Percentiles rank a stretch among this genome's conserved stretches.
phyloP scores from a whole-genome alignment of 2,329 filamentous ascomycete genomes.

The Alternaria ethzedia region DNA sequence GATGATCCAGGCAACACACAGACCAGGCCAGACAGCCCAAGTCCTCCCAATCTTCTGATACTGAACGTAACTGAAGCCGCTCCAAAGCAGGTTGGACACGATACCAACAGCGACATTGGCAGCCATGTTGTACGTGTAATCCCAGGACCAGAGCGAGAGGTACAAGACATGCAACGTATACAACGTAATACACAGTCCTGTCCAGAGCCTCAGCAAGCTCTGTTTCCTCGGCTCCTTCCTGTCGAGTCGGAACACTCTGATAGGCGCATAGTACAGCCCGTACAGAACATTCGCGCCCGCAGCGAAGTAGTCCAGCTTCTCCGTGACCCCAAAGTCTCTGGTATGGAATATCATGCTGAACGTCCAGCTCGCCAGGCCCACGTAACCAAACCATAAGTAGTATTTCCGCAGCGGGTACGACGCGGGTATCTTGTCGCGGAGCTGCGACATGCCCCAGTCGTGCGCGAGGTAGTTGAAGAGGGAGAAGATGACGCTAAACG shows the following conservation, averaged over 20 bases:
- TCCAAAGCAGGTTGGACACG: conserved; percentile 84
- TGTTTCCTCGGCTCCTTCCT: conserved; percentile 56
- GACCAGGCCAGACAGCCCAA: conserved; percentile 89
- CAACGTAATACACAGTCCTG: conserved; percentile 70
- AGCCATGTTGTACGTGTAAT: conserved; percentile 98
- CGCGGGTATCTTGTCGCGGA: conserved; percentile 73
- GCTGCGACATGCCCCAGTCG: conserved; percentile 72
- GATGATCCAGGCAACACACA: conserved; percentile 91
- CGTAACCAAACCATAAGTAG: conserved; percentile 79
- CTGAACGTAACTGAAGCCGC: conserved; percentile 76
- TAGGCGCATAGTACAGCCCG: conserved; percentile 82
- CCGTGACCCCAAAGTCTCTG: conserved; percentile 81
- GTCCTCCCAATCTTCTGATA: conserved; percentile 73
- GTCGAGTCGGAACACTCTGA: conserved; percentile 86
- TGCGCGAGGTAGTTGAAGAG: conserved; percentile 90
- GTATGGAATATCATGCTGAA: conserved; percentile 94
- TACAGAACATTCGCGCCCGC: conserved; percentile 91
- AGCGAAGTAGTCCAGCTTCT: conserved; percentile 95
- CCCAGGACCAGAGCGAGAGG: conserved; percentile 84
- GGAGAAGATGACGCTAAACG: conserved; percentile 91
- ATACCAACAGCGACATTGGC: conserved; percentile 86
- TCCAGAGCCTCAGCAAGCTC: conserved; percentile 75
- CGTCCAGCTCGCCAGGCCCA: conserved; percentile 83
- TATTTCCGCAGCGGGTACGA: conserved; percentile 79
- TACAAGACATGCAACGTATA: conserved; percentile 83